A percentile compares a stretch with the other conserved stretches of the same genome.
These are phyloP conservation scores for Polyporus tsugae DNA, from an alignment of 1,284 basidiomycete genomes.

Conservation along the genomic window DNA sequence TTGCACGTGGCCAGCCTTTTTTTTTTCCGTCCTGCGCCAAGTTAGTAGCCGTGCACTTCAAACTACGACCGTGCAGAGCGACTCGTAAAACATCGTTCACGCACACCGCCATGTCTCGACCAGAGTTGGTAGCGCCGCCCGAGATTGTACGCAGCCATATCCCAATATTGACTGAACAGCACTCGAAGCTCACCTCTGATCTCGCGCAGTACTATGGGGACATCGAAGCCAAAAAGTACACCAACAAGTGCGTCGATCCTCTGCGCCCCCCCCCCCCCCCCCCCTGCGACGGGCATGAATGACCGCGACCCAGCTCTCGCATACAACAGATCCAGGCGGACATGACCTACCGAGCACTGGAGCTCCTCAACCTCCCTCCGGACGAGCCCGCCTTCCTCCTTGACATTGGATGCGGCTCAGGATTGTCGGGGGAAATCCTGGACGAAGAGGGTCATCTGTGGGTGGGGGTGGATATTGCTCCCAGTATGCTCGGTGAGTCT, in stretches of 20 bases:
- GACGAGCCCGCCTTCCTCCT: slow-evolving; percentile 85
- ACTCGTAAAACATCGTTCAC: not conserved
- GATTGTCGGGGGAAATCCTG: slow-evolving; percentile 96
- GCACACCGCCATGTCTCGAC: slow-evolving; percentile 83
- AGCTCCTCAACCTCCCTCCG: slow-evolving; percentile 86
- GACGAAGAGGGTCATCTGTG: slow-evolving; percentile 95
- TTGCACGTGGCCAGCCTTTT: slow-evolving; percentile 25
- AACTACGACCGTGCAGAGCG: not conserved
- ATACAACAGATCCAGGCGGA: slow-evolving; percentile 97
- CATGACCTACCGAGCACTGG: slow-evolving; percentile 97
- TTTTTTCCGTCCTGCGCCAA: slow-evolving; percentile 13
- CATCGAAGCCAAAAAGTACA: slow-evolving; percentile 95
- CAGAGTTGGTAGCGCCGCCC: slow-evolving; percentile 95
- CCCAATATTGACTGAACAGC: slow-evolving; percentile 14
- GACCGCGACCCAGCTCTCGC: slow-evolving; percentile 70
- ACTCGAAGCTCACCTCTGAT: slow-evolving; percentile 21
- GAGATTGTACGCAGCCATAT: slow-evolving; percentile 77
- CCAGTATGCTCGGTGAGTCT: slow-evolving; percentile 91
- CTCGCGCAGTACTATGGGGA: slow-evolving; percentile 92
- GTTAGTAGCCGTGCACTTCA: not conserved
- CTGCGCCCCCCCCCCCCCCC: no score
- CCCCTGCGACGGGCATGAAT: slow-evolving; percentile 10
- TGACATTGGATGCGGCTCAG: slow-evolving; percentile 98
- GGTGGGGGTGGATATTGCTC: slow-evolving; percentile 95
- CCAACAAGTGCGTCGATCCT: slow-evolving; percentile 77